Evolutionary conservation across 176 grass and related monocot genomes (phyloP), one percentile per base, ranked within the genome.

Genomic region (Rhipidocladum racemiflorum): DNA sequence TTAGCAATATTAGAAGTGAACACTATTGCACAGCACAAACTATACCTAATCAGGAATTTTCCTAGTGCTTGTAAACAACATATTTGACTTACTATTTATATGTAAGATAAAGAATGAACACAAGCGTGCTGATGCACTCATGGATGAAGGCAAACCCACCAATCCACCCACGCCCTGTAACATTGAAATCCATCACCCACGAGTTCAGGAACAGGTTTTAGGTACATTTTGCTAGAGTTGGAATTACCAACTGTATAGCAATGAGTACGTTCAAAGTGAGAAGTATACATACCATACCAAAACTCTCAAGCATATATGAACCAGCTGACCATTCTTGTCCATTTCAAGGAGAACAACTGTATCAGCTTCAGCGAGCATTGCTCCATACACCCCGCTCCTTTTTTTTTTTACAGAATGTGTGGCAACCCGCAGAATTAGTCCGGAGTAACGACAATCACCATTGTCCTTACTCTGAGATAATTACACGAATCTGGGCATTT

Each of bases 321-420:
- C 80, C 15, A 99, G 74, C 51, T 87, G 88, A 63, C 85, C 83
- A 7, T 90, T 85, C 6, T 18, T 68, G 61, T 84, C 90, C 63
- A 88, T 90, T 76, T 95, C 77, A 59, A 99, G 91, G 35, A 88
- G 53, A 85, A 85, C 55, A 65, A 80, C 49, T 27, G 91, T 99
- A 78, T 93, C 72, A 65, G 89, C 96, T 55, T 99, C 83, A 74
- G 73, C 32, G 34, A 93, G 79, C 0, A 91, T 98, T 60, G 96
- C 87, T 80, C 92, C 96, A 85, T 99, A 99, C 38, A 99, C 87
- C 45, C 96, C 96, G 10, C 92, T 95, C 70, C 96, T 75, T 62
- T 93, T 99, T 62, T 93, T 99, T 5, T 92, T 99, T 51, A 99
- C 76, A 75, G 96, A 95, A 86, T n/a, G n/a, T n/a, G n/a, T n/a